phyloP scores from a whole-genome alignment of 2,329 filamentous ascomycete species.

The Neopestalotiopsis rosae region DNA sequence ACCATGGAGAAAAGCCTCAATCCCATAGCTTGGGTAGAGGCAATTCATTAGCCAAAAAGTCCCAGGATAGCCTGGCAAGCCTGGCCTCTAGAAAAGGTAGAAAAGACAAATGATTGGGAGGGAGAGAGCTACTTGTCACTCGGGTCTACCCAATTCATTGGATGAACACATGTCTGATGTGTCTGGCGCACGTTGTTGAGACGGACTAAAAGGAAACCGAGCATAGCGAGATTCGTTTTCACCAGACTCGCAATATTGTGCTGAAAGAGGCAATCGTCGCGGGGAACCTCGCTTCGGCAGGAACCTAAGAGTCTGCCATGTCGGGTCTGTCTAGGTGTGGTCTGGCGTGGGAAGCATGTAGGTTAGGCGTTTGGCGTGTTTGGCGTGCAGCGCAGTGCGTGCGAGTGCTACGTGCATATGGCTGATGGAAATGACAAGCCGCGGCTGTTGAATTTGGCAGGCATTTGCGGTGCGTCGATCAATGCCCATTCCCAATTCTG shows the following conservation, averaged over 20 bases:
- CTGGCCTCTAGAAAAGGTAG: neutral
- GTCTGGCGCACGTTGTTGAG: neutral
- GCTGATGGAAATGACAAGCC: neutral
- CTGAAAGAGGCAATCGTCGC: slow-evolving; percentile 15
- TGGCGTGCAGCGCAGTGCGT: neutral
- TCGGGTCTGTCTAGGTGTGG: neutral
- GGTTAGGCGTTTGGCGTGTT: neutral
- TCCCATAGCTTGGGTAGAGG: neutral
- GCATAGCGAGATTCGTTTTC: neutral
- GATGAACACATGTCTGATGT: neutral
- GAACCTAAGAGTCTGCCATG: neutral
- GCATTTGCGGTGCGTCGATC: neutral
- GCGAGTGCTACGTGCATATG: neutral
- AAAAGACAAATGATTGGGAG: neutral
- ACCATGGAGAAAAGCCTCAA: neutral
- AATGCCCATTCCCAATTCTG: neutral
- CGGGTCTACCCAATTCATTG: neutral
- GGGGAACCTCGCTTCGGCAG: slow-evolving; percentile 6
- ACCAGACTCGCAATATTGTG: slow-evolving; percentile 8
- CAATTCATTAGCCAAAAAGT: neutral
- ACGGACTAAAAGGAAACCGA: neutral
- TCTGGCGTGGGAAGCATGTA: neutral
- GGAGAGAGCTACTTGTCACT: neutral
- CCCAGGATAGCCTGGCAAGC: neutral
- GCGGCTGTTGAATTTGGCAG: neutral